These are phyloP conservation scores for Acanthamoeba healyi DNA, from an alignment of 208 protist genomes.

Conservation along the genomic window DNA sequence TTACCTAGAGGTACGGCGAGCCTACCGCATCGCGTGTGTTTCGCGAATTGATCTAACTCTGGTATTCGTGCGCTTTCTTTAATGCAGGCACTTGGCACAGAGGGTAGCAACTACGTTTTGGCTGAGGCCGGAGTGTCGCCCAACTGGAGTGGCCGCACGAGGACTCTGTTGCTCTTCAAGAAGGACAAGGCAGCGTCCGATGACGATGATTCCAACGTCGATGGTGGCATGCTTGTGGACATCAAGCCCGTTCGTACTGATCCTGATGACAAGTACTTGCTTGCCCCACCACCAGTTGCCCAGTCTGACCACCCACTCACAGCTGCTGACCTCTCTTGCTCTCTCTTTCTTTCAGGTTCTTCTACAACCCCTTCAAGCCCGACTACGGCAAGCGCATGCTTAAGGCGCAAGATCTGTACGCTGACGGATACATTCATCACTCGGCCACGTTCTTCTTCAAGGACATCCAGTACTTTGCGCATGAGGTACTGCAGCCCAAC, in stretches of 20 bases:
- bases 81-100: background rate
- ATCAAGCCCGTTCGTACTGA: conserved; percentile 51
- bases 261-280: conserved; percentile 25
- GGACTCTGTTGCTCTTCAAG: conserved; percentile 54
- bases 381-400: conserved; percentile 60
- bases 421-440: conserved; percentile 35
- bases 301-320: background rate
- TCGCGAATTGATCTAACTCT: too few relatives aligned
- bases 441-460: conserved; percentile 25
- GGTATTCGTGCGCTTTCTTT: background rate
- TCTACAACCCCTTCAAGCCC: conserved; percentile 50
- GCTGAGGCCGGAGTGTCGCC: conserved; percentile 55
- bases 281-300: background rate
- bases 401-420: conserved; percentile 23
- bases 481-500: background rate
- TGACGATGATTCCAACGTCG: background rate
- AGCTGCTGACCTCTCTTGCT: background rate
- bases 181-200: background rate
- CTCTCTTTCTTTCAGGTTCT: background rate
- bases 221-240: conserved; percentile 22
- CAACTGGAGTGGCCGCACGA: conserved; percentile 67
- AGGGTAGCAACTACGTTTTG: background rate
- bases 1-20: background rate
- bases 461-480: conserved; percentile 30
- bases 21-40: background rate